Base-by-base conservation (phyloP, 2,329 filamentous ascomycete species). In the Pseudocercospora fuligena region DNA sequence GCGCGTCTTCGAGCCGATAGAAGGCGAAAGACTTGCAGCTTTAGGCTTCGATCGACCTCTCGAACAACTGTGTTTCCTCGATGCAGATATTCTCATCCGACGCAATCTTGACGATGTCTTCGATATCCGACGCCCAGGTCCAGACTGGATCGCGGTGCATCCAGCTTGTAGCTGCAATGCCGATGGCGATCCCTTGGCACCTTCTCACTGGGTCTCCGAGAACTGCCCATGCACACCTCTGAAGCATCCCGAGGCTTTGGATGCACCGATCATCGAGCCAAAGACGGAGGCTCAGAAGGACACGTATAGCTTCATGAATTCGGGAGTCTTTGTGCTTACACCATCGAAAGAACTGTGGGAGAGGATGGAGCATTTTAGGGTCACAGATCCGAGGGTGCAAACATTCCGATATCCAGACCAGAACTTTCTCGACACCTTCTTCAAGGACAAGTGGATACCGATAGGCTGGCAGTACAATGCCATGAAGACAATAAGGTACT, bases 161-260 rank as follows among this genome's bases (percentile, higher is more conserved):
- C 84, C 85, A 69, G 80, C 82, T 19, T 86, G 84, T 67, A 80
- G 85, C 33, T 86, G 85, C 73, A 86, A 86, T 69, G 78, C 83
- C 25, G 83, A 86, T 70, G 70, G 77, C 53, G 83, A 85, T 65
- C 68, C 78, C 27, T 86, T 83, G 84, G 85, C 84, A 0, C 82
- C 83, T 0, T 49, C 71, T n/a, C 78, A 82, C 58, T 87, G 84
- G 85, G 78, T 68, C 1, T 75, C 74, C 6, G 75, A 80, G 23
- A 86, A 86, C 67, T 86, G 84, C 73, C 81, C 82, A 0, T 83
- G 83, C 67, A 83, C 81, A 3, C 76, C 78, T 2, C 73, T 83
- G 2, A 72, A 69, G 1, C 78, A 82, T 63, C 79, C 80, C 0
- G 58, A 71, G 0, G 77, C 78, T 5, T 72, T 82, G 5, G 14